Base-by-base conservation (phyloP, 164 flowering plant genomes). In the Brasenia schreberi region DNA sequence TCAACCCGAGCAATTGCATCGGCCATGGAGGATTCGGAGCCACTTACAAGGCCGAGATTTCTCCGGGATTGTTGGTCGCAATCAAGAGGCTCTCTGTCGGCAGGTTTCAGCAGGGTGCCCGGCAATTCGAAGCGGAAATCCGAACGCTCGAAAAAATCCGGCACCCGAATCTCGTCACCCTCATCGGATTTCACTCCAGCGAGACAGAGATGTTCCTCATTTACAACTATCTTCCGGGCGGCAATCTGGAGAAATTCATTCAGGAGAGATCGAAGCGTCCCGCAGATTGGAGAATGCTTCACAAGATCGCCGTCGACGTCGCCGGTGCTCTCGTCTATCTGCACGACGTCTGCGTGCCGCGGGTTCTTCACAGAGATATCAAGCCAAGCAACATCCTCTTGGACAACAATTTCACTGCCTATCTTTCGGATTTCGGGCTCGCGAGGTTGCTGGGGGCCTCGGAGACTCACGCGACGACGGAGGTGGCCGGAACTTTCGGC, bases 11-110 rank as follows among this genome's bases (percentile, higher is more conserved):
- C 52, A 76, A 85, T 74, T 84, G 88, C 76, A 87, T 85, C 19
- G 92, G 92, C 0, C 68, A 58, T 64, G 92, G 92, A 11, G 92
- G 92, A 6, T 87, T 87, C 69, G 92, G 92, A 4, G 77, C 87
- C 2, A 85, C 90, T 6, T 85, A 85, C 75, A 81, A 74, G 74
- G 89, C 92, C 12, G 88, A 84, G 68, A 68, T 85, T 7, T 65
- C 79, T 59, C 77, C 87, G 10, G 85, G 83, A 11, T 39, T 62
- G 52, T 42, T 76, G 2, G 80, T 87, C 14, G 93, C 93, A 5
- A 81, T 87, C 17, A 87, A 85, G 74, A 69, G 83, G 72, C 87
- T 85, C 43, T 62, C 86, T 0, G 75, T 75, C 12, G 87, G 80
- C 60, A 70, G 86, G 64, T 75, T 71, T 62, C 56, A 49, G 39